These are phyloP conservation scores for Penicillium psychrofluorescens DNA, from an alignment of 495 filamentous ascomycete species.

Conservation along the genomic window DNA sequence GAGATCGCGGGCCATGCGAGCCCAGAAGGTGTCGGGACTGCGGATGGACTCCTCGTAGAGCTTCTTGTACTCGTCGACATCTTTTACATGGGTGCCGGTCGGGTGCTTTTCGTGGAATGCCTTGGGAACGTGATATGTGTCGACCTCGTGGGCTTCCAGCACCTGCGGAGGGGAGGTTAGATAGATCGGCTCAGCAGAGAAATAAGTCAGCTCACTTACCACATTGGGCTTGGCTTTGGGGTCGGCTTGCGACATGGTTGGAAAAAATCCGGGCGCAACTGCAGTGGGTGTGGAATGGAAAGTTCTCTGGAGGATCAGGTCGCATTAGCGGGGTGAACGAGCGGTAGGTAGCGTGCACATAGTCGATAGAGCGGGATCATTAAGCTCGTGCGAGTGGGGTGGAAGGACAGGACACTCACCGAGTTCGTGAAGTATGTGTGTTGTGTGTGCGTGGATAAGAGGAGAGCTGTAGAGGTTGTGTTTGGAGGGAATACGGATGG, in stretches of 20 bases:
- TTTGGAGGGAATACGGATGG: background rate
- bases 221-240: slow-evolving; percentile 53
- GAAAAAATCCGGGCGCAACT: background rate
- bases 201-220: slow-evolving; percentile 36
- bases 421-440: background rate
- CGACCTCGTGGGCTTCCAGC: slow-evolving; percentile 75
- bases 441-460: too few relatives aligned
- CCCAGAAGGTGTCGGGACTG: slow-evolving; percentile 89
- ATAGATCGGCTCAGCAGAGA: background rate
- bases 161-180: slow-evolving; percentile 17
- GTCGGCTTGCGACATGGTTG: slow-evolving; percentile 59
- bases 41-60: slow-evolving; percentile 96
- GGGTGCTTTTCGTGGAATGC: slow-evolving; percentile 65
- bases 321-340: background rate
- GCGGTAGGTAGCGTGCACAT: background rate
- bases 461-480: too few relatives aligned
- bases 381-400: slow-evolving; percentile 4
- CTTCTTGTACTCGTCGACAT: slow-evolving; percentile 80
- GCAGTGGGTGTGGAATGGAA: background rate
- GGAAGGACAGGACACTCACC: slow-evolving; percentile 1
- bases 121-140: slow-evolving; percentile 67
- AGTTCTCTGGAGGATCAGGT: background rate
- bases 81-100: slow-evolving; percentile 56
- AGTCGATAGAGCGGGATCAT: slow-evolving; percentile 2
- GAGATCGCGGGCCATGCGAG: slow-evolving; percentile 73